Conservation (phyloP, 2,329 filamentous ascomycete genomes). For the Cadophora sp. region DNA sequence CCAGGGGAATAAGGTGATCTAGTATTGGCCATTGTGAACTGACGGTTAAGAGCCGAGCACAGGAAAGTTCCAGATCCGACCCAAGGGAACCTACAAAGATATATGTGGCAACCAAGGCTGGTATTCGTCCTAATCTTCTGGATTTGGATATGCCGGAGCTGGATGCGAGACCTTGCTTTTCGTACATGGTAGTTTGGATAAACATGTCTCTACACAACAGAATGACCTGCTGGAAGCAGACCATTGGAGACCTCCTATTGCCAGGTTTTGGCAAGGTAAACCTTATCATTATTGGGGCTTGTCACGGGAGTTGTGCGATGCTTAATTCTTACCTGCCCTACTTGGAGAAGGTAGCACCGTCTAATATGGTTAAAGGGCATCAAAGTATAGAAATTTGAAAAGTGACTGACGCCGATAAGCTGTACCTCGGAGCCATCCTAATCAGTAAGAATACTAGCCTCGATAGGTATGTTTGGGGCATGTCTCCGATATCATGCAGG, state of each 20-base stretch:
- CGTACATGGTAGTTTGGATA: slow-evolving; percentile 6
- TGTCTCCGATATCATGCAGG: slow-evolving; percentile 10
- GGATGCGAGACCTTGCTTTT: background rate
- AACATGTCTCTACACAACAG: background rate
- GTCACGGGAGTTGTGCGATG: slow-evolving; percentile 2
- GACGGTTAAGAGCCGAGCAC: background rate
- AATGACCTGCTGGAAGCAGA: background rate
- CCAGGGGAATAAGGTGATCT: slow-evolving; percentile 9
- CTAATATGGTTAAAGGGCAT: slow-evolving; percentile 6
- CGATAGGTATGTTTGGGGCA: background rate
- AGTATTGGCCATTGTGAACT: slow-evolving; percentile 18
- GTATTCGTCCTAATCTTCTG: background rate
- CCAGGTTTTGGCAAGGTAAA: background rate
- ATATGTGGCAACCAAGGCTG: background rate
- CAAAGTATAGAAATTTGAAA: background rate
- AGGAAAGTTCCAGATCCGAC: background rate
- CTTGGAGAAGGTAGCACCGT: slow-evolving; percentile 1
- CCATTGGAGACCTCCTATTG: background rate
- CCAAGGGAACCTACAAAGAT: background rate
- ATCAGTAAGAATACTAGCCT: background rate
- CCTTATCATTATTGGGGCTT: slow-evolving; percentile 3
- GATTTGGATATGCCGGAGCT: background rate
- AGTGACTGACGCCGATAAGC: background rate
- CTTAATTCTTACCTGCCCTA: background rate
- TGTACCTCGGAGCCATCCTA: background rate